Evolutionary conservation across 768 basidiomycete species (phyloP), one percentile per base, ranked within the genome.

Genomic region (Auriscalpium orientale): DNA sequence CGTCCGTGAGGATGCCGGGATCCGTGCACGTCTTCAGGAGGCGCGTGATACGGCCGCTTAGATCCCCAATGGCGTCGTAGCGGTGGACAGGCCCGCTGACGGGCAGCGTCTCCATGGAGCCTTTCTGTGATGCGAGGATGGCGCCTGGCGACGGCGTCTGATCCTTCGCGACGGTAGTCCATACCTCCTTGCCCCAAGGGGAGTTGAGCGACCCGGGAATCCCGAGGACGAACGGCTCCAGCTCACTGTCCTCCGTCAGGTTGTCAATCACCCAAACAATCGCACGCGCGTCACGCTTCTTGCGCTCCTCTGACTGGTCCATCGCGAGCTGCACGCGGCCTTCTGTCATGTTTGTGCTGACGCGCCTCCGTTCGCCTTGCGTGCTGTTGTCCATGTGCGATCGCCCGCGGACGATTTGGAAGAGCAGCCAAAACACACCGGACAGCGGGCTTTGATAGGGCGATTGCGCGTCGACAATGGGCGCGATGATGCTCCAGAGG

Each of bases 281-380:
- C 33, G 59, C 56, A 11, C 46, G 53, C 13, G 50, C 56, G 12
- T 60, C 59, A 13, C 59, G 59, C 18, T 37, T 38, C 20, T 44
- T 46, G 16, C 59, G 56, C 4, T 22, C 35, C 7, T 22, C 21
- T 8, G 40, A 45, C 28, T 57, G 22, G 50, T 57, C 46, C 59
- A 60, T 57, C 7, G 56, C 59, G 5, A 60, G 49, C n/a, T 54
- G 51, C 28, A 54, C 50, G 37, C 53, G 59, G n/a, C 49, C 56
- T 15, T 55, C 53, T 16, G 53, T 50, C 56, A 60, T 60, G 12
- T 55, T 49, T 15, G 49, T 28, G 40, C 52, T 57, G 7, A 59
- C 35, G 12, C 16, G 55, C 51, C 49, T 22, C 12, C 6, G 16
- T 10, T 15, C 21, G 4, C 52, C 49, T 3, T 20, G 22, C 0